Conservation (phyloP, 768 basidiomycete genomes). For the Lentinula sp. region DNA sequence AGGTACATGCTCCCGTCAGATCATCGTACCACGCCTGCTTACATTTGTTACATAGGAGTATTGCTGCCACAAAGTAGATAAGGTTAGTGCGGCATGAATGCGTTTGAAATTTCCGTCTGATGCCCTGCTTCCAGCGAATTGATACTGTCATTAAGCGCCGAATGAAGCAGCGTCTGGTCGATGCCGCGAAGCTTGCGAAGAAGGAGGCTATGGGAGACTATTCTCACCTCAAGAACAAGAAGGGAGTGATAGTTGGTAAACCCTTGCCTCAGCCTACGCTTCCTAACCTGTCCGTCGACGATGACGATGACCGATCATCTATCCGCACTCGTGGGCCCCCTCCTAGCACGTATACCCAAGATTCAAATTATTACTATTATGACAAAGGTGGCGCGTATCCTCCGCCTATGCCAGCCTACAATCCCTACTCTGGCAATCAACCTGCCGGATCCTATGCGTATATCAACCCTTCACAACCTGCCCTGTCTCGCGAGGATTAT, state of each 20-base stretch:
- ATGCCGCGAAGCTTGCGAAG: conserved; percentile 76
- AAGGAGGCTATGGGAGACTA: conserved; percentile 90
- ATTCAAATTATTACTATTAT: conserved; percentile 49
- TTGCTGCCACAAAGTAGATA: conserved; percentile 98
- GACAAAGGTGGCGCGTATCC: conserved; percentile 49
- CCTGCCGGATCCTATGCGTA: conserved; percentile 41
- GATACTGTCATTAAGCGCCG: conserved; percentile 88
- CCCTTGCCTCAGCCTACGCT: conserved; percentile 91
- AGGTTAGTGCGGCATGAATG: conserved; percentile 39
- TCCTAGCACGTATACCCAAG: conserved; percentile 47
- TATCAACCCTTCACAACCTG: conserved; percentile 54
- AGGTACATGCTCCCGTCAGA: conserved; percentile 40
- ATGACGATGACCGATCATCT: conserved; percentile 60
- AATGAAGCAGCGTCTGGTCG: conserved; percentile 77
- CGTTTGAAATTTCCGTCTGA: conserved; percentile 2
- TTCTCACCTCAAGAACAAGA: conserved; percentile 90
- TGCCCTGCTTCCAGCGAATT: conserved; percentile 59
- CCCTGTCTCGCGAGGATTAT: conserved; percentile 49
- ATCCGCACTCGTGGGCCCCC: conserved; percentile 50
- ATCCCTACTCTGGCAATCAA: conserved; percentile 56
- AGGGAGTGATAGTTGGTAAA: conserved; percentile 74
- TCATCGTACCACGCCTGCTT: not conserved
- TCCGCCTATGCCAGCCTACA: conserved; percentile 75
- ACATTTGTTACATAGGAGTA: conserved; percentile 62
- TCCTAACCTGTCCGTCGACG: conserved; percentile 85